Evolutionary conservation across 148 eudicot species (phyloP).

Genomic region (Chenopodium berlandieri): DNA sequence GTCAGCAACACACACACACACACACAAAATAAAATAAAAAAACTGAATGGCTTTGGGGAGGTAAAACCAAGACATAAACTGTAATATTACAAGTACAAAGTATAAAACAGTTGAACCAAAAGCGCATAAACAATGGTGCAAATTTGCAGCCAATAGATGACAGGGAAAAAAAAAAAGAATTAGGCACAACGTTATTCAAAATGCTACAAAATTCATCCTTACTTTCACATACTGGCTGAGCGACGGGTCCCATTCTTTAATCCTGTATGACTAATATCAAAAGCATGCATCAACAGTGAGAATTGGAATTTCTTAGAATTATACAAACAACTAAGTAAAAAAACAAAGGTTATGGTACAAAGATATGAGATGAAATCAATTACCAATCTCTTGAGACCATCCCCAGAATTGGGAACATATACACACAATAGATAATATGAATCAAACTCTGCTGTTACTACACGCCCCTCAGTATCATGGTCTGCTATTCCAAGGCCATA

Average conservation of each 20-base stretch:
- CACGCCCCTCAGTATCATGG: conserved; percentile 94
- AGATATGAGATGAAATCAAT: conserved; percentile 6
- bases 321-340: conserved; percentile 5
- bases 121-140: neutral
- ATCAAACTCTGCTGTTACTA: conserved; percentile 89
- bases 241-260: conserved; percentile 78
- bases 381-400: conserved; percentile 93
- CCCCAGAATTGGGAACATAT: conserved; percentile 97
- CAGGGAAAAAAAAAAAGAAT: neutral
- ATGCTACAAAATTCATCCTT: conserved; percentile 23
- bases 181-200: neutral
- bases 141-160: neutral
- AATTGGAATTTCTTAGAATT: neutral
- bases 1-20: neutral
- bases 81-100: neutral
- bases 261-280: conserved; percentile 75
- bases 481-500: conserved; percentile 88
- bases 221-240: conserved; percentile 89
- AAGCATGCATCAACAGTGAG: conserved; percentile 9
- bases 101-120: neutral
- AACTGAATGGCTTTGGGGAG: neutral
- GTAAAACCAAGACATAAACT: neutral
- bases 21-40: too few species aligned
- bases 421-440: conserved; percentile 64
- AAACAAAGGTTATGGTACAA: neutral